Evolutionary conservation across 1,139 yeast genomes (phyloP).

Genomic region (Kodamaea anthophila): DNA sequence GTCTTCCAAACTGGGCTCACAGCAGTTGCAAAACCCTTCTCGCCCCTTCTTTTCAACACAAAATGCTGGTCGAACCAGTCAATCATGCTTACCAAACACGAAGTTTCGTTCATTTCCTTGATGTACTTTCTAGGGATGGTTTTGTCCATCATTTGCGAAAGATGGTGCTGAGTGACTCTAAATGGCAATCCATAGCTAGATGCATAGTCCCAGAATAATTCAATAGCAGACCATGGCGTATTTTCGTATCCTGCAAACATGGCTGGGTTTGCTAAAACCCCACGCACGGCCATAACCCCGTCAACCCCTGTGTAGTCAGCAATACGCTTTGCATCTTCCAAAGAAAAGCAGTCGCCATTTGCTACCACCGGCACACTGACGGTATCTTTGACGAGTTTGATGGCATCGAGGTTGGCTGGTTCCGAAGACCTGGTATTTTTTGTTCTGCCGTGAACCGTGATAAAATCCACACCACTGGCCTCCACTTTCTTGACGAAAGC

Average conservation of each 20-base stretch:
- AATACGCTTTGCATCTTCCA: slow-evolving; percentile 58
- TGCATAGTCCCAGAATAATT: slow-evolving; percentile 72
- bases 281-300: slow-evolving; percentile 96
- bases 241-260: slow-evolving; percentile 64
- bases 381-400: slow-evolving; percentile 53
- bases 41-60: slow-evolving; percentile 57
- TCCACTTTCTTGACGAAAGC: slow-evolving; percentile 69
- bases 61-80: slow-evolving; percentile 80
- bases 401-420: slow-evolving; percentile 81
- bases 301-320: slow-evolving; percentile 67
- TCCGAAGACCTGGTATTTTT: slow-evolving; percentile 76
- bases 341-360: slow-evolving; percentile 84
- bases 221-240: slow-evolving; percentile 91
- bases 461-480: slow-evolving; percentile 84
- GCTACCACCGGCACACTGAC: slow-evolving; percentile 83
- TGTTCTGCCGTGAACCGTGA: slow-evolving; percentile 92
- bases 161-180: slow-evolving; percentile 78
- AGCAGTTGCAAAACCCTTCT: slow-evolving; percentile 60
- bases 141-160: slow-evolving; percentile 76
- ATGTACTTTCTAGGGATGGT: slow-evolving; percentile 49
- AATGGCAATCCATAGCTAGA: slow-evolving; percentile 80
- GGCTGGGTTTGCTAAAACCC: slow-evolving; percentile 80
- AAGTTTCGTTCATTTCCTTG: slow-evolving; percentile 59
- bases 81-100: slow-evolving; percentile 54
- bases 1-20: slow-evolving; percentile 50